phyloP scores from a whole-genome alignment of 192 early-diverging fungal genomes.

The Spizellomyces sp. region DNA sequence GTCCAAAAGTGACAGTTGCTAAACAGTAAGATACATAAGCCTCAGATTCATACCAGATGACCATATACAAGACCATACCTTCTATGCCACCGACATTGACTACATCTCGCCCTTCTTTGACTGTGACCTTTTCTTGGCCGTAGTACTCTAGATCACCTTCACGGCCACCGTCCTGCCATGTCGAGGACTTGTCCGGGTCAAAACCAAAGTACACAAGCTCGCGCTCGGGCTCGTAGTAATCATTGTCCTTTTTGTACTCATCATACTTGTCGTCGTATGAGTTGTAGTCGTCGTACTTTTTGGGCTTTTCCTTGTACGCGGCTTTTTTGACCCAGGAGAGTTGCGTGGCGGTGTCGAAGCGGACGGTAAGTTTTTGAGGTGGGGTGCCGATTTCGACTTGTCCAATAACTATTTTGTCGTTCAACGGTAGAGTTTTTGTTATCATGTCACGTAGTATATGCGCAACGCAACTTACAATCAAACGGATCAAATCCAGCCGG shows the following conservation, averaged over 20 bases:
- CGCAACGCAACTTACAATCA: background rate
- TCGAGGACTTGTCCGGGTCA: slow-evolving; percentile 6
- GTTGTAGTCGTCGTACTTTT: background rate
- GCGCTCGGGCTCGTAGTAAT: background rate
- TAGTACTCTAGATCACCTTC: background rate
- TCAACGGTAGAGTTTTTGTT: no score
- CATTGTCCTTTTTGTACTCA: no score
- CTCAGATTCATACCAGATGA: no score
- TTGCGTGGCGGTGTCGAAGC: slow-evolving; percentile 19
- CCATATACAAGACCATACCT: no score
- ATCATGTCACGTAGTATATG: no score
- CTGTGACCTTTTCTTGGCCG: background rate
- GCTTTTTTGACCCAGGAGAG: slow-evolving; percentile 11
- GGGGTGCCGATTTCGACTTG: slow-evolving; percentile 15
- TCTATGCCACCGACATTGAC: slow-evolving; percentile 1
- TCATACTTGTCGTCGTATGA: background rate
- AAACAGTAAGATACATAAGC: no score
- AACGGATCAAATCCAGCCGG: slow-evolving; percentile 2
- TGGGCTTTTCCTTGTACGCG: background rate
- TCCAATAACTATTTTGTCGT: slow-evolving; percentile 3
- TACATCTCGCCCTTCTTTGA: slow-evolving; percentile 1
- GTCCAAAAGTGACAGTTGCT: background rate
- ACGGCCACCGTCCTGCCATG: background rate
- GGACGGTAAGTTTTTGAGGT: slow-evolving; percentile 14
- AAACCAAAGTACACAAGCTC: background rate